These are phyloP conservation scores for Gaeumannomyces tritici DNA, from an alignment of 2,329 filamentous ascomycete species.

Conservation along the genomic window DNA sequence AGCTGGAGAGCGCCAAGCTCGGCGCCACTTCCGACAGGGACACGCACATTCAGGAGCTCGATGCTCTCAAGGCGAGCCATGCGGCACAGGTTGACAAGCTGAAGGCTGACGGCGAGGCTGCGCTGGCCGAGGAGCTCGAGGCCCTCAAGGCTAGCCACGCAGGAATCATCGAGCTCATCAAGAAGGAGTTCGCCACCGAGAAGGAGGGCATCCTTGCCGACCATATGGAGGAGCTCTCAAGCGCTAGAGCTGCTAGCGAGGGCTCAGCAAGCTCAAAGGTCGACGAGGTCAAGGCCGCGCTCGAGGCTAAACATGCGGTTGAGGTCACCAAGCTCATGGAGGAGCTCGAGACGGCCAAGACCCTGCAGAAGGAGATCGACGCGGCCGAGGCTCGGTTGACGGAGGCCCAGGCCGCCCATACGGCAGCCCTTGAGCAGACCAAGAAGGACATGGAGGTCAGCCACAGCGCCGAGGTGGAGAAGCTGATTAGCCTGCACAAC, in stretches of 20 bases:
- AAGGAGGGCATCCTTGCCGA: conserved; percentile 23
- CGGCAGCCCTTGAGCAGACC: conserved; percentile 23
- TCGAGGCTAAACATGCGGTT: conserved; percentile 21
- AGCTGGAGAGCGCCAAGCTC: conserved; percentile 46
- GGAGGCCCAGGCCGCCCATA: conserved; percentile 23
- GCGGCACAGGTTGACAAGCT: conserved; percentile 29
- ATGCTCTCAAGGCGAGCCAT: conserved; percentile 44
- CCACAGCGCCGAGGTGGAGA: conserved; percentile 35
- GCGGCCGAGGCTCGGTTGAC: conserved; percentile 21
- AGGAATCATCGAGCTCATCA: conserved; percentile 30
- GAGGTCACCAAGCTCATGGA: conserved; percentile 25
- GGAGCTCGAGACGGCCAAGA: conserved; percentile 20
- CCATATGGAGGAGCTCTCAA: conserved; percentile 20
- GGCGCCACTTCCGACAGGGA: conserved; percentile 38
- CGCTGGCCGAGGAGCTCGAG: conserved; percentile 23
- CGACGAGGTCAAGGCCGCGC: conserved; percentile 23
- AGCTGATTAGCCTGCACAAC: conserved; percentile 30
- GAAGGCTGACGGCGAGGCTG: conserved; percentile 17
- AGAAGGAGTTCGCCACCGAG: conserved; percentile 27
- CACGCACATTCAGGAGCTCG: conserved; percentile 37
- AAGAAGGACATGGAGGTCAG: conserved; percentile 29
- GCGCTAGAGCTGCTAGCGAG: conserved; percentile 13
- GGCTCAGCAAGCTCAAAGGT: conserved; percentile 18
- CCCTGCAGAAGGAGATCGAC: conserved; percentile 19
- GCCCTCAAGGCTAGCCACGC: conserved; percentile 33